A percentile compares a stretch with the other conserved stretches of the same genome.
Conservation (phyloP, 148 eudicot genomes). For the Fagopyrum tataricum region DNA sequence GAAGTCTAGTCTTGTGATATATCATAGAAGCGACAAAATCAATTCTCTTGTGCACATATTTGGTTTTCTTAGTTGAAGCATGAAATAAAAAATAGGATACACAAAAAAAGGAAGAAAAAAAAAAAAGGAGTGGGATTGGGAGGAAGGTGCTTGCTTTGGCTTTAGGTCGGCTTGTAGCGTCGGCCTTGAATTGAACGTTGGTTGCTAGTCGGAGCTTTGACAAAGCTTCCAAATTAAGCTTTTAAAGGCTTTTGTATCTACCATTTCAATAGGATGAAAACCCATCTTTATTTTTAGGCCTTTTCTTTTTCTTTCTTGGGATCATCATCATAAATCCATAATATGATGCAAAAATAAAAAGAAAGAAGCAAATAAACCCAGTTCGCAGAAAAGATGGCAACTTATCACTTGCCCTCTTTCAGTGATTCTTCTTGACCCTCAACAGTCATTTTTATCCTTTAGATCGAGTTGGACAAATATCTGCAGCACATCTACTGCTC, state of each 20-base stretch:
- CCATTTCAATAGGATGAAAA: not conserved
- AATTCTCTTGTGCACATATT: too few species aligned
- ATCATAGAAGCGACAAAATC: not conserved
- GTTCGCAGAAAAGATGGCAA: constrained; percentile 1
- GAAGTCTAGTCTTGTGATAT: too few species aligned
- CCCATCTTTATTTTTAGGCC: not conserved
- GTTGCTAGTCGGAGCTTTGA: not conserved
- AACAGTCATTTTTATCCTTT: constrained; percentile 6
- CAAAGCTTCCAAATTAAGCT: constrained; percentile 5
- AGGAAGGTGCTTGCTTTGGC: constrained; percentile 6
- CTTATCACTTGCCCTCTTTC: constrained; percentile 13
- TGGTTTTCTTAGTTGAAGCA: not conserved
- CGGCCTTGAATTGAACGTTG: not conserved
- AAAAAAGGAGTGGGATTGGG: not conserved
- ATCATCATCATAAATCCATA: not conserved
- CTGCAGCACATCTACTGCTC: not conserved
- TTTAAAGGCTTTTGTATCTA: not conserved
- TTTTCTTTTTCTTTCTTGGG: not conserved
- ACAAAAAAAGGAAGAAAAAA: not conserved
- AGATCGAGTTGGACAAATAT: not conserved
- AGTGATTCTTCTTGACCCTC: constrained; percentile 3
- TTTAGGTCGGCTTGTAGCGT: constrained; percentile 8
- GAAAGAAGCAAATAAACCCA: constrained; percentile 1
- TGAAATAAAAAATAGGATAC: not conserved
- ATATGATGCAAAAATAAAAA: not conserved